Percentiles rank a stretch among this genome's conserved stretches.
These are phyloP conservation scores for Skeletonema costatum DNA, from an alignment of 108 stramenopile genomes.

Conservation along the genomic window DNA sequence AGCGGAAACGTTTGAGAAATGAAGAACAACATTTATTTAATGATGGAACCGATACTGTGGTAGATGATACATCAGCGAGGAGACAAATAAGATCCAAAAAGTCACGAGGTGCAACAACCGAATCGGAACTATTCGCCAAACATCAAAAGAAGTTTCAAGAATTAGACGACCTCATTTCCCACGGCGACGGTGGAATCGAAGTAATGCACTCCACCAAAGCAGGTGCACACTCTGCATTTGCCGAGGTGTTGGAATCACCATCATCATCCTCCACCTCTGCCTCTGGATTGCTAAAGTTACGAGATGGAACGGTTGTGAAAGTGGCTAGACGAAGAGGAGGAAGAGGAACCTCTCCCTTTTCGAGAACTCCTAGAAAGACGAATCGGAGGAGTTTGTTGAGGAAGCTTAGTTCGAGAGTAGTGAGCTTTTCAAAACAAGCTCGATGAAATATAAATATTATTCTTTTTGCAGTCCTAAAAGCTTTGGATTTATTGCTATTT, in stretches of 20 bases:
- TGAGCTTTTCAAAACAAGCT: neutral
- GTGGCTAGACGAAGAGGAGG: neutral
- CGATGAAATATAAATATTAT: neutral
- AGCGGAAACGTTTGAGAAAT: conserved; percentile 34
- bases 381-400: neutral
- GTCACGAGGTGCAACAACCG: neutral
- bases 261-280: neutral
- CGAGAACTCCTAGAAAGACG: neutral
- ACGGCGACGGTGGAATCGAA: conserved; percentile 42
- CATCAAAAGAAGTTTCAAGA: conserved; percentile 41
- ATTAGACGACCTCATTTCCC: conserved; percentile 24
- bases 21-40: neutral
- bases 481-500: too few species aligned
- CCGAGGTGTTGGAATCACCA: conserved; percentile 28
- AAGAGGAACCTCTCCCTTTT: neutral
- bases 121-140: conserved; percentile 20
- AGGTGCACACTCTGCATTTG: conserved; percentile 20
- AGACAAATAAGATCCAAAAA: neutral
- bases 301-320: neutral
- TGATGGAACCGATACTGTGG: neutral
- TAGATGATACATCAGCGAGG: neutral
- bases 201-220: conserved; percentile 29
- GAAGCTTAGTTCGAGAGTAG: neutral
- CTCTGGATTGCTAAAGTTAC: neutral
- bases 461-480: too few species aligned